phyloP scores from a whole-genome alignment of 257 asterid species.

The Lycium barbarum region DNA sequence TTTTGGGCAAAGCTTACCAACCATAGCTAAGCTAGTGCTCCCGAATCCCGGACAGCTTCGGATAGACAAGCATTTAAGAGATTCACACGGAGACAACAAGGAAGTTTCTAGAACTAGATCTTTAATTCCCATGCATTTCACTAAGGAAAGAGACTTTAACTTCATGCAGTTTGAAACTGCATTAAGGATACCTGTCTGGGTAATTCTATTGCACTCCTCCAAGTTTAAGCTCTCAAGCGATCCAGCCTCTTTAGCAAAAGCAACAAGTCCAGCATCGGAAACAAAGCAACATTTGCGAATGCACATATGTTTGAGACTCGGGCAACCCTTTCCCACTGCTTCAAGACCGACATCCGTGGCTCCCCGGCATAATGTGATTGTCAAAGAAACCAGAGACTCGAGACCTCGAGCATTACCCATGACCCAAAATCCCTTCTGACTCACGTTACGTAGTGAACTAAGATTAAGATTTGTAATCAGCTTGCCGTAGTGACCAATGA shows the following conservation, averaged over 20 bases:
- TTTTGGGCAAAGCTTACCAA: conserved; percentile 39
- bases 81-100: conserved; percentile 30
- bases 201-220: conserved; percentile 38
- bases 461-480: conserved; percentile 31
- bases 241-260: conserved; percentile 30
- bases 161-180: conserved; percentile 33
- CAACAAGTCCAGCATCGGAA: conserved; percentile 31
- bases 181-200: conserved; percentile 29
- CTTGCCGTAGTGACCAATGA: conserved; percentile 37
- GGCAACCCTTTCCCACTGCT: conserved; percentile 35
- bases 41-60: conserved; percentile 38
- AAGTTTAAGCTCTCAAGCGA: conserved; percentile 30
- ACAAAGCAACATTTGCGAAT: conserved; percentile 34
- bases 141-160: conserved; percentile 23
- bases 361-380: conserved; percentile 32
- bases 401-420: conserved; percentile 38
- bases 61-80: conserved; percentile 40
- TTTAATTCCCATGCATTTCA: conserved; percentile 31
- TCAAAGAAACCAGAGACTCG: conserved; percentile 31
- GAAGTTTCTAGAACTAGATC: conserved; percentile 25
- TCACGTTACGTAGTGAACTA: conserved; percentile 32
- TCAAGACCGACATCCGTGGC: conserved; percentile 33
- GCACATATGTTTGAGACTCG: conserved; percentile 30
- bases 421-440: conserved; percentile 41
- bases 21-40: conserved; percentile 39